A percentile compares a stretch with the other conserved stretches of the same genome.
Conservation (phyloP, 768 basidiomycete species). For the Goffeauzyma gilvescens region DNA sequence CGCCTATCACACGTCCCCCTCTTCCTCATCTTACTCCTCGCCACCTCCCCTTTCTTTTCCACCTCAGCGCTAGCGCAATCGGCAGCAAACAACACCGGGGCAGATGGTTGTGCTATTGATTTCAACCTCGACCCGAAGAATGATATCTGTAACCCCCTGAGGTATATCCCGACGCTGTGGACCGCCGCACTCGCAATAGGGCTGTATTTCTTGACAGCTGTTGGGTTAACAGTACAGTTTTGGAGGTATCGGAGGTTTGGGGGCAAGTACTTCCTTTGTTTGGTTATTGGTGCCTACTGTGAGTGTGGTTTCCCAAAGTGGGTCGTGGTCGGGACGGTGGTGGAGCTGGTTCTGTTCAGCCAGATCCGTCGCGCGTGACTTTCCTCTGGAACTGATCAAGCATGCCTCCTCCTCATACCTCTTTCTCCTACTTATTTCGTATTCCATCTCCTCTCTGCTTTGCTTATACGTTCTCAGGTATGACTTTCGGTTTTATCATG, state of each 20-base stretch:
- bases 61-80: not conserved
- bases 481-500: constrained; percentile 25
- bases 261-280: constrained; percentile 23
- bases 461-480: constrained; percentile 2
- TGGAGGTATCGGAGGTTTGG: constrained; percentile 7
- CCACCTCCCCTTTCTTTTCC: not conserved
- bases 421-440: not conserved
- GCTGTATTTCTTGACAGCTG: constrained; percentile 26
- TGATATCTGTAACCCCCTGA: constrained; percentile 28
- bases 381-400: not conserved
- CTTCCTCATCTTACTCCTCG: not conserved
- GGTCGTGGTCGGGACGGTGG: not conserved
- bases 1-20: too few relatives aligned
- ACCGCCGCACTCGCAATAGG: constrained; percentile 18
- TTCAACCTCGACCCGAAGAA: not conserved
- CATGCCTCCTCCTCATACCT: not conserved
- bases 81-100: too few relatives aligned
- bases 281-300: constrained; percentile 29
- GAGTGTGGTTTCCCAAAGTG: not conserved
- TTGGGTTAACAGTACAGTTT: constrained; percentile 16
- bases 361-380: not conserved
- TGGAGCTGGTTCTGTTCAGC: not conserved
- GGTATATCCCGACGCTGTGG: constrained; percentile 26
- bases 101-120: not conserved
- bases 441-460: not conserved